Evolutionary conservation across 1,284 basidiomycete species (phyloP).

Genomic region (Cutaneotrichosporon sp.): DNA sequence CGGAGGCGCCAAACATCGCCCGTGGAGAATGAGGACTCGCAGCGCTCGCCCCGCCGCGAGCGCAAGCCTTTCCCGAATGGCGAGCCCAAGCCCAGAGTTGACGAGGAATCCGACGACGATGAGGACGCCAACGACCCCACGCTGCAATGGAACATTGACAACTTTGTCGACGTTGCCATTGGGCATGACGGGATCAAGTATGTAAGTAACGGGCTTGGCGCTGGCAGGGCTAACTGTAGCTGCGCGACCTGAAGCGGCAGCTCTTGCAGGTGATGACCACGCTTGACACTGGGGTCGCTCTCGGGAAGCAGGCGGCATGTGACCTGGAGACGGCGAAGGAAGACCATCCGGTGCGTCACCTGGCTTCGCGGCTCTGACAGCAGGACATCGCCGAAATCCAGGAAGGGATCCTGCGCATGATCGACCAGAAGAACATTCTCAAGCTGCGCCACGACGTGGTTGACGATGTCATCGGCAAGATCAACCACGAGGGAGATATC

Average conservation of each 20-base stretch:
- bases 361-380: not conserved
- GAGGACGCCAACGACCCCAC: conserved; percentile 16
- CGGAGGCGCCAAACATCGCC: conserved; percentile 2
- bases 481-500: conserved; percentile 61
- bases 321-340: conserved; percentile 32
- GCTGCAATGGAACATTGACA: conserved; percentile 31
- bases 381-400: conserved; percentile 16
- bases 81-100: conserved; percentile 57
- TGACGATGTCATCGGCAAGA: conserved; percentile 60
- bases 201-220: not conserved
- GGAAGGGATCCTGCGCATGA: conserved; percentile 7
- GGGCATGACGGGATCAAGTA: not conserved
- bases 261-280: too few species aligned
- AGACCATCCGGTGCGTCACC: conserved; percentile 34
- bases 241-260: conserved; percentile 18
- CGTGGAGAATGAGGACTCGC: conserved; percentile 1
- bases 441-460: conserved; percentile 54
- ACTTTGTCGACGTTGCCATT: conserved; percentile 28
- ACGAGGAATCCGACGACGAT: conserved; percentile 8
- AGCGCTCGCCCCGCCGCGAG: not conserved
- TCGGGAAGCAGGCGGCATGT: conserved; percentile 22
- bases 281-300: conserved; percentile 22
- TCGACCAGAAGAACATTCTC: conserved; percentile 18
- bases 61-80: conserved; percentile 57
- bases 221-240: conserved; percentile 3